Percentiles rank a stretch among this genome's conserved stretches.
phyloP scores from a whole-genome alignment of 164 flowering plant genomes.

The Berberis vulgaris region DNA sequence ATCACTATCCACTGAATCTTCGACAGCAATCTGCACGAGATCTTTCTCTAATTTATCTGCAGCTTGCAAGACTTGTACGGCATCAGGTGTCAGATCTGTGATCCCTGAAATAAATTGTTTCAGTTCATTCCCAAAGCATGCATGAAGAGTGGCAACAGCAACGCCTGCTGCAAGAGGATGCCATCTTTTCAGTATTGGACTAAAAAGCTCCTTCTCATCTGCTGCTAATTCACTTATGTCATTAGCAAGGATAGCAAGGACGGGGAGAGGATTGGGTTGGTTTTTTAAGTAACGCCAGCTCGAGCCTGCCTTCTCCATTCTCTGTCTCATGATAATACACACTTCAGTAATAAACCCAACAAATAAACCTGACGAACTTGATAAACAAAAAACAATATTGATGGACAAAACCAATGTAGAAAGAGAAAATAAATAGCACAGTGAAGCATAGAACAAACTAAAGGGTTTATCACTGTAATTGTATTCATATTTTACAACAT shows the following conservation, averaged over 20 bases:
- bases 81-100: slow-evolving; percentile 81
- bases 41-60: slow-evolving; percentile 89
- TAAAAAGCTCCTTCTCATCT: slow-evolving; percentile 63
- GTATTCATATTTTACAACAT: too few species aligned
- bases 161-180: slow-evolving; percentile 88
- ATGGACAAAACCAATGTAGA: too few species aligned
- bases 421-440: too few species aligned
- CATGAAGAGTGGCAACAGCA: slow-evolving; percentile 88
- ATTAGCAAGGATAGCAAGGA: slow-evolving; percentile 67
- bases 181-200: slow-evolving; percentile 75
- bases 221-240: slow-evolving; percentile 54
- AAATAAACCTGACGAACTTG: background rate
- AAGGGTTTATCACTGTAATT: too few species aligned
- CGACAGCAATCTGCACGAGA: slow-evolving; percentile 88
- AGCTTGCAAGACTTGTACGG: slow-evolving; percentile 60
- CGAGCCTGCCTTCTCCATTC: slow-evolving; percentile 48
- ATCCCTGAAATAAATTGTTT: slow-evolving; percentile 57
- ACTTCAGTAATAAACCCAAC: background rate
- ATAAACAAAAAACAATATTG: too few species aligned
- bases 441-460: too few species aligned
- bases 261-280: slow-evolving; percentile 38
- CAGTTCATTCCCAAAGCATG: slow-evolving; percentile 75
- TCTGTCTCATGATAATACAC: slow-evolving; percentile 33
- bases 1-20: slow-evolving; percentile 87
- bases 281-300: slow-evolving; percentile 35